Percentiles rank a stretch among this genome's conserved stretches.
phyloP scores from a whole-genome alignment of 2,329 filamentous ascomycete genomes.

The Hypomyces rosellus region DNA sequence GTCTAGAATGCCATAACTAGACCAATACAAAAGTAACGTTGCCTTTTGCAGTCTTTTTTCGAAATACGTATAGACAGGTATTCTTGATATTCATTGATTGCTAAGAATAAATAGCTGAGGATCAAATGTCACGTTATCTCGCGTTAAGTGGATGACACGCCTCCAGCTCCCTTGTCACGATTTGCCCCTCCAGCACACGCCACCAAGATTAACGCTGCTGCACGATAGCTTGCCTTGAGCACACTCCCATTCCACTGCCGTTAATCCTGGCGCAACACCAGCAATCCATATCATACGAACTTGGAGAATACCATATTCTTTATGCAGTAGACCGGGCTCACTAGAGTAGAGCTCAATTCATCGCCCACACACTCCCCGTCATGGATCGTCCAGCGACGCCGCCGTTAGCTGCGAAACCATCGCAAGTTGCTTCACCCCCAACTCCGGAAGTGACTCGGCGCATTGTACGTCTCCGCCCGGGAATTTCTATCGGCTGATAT shows the following conservation, averaged over 20 bases:
- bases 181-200: constrained; percentile 20
- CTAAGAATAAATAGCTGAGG: not conserved
- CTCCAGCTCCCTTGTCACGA: constrained; percentile 13
- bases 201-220: not conserved
- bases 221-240: not conserved
- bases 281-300: too few species aligned
- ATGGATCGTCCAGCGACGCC: constrained; percentile 47
- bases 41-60: too few species aligned
- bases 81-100: not conserved
- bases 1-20: too few species aligned
- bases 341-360: not conserved
- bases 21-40: too few species aligned
- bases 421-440: constrained; percentile 36
- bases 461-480: constrained; percentile 39
- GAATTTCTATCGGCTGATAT: not conserved
- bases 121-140: constrained; percentile 24
- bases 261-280: too few species aligned
- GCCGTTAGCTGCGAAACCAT: constrained; percentile 28
- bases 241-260: not conserved
- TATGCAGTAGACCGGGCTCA: not conserved
- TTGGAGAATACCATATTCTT: too few species aligned
- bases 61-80: too few species aligned
- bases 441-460: constrained; percentile 50
- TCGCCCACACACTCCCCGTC: not conserved
- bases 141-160: constrained; percentile 19